phyloP scores from a whole-genome alignment of 2,329 filamentous ascomycete genomes.

The Ceratocystis cacaofunesta region DNA sequence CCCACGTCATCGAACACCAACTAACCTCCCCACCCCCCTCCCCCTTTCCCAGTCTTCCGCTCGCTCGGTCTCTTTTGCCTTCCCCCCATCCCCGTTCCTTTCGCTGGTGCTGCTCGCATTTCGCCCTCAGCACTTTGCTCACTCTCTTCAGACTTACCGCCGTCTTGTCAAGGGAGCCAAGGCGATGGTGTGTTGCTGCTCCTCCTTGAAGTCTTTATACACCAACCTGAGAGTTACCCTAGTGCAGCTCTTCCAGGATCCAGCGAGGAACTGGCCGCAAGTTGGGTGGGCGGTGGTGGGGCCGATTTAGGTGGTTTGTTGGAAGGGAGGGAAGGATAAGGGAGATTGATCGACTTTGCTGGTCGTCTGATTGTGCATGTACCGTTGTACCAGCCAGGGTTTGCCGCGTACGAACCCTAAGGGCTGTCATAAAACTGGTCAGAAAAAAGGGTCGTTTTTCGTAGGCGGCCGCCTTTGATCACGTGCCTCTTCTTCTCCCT shows the following conservation, averaged over 20 bases:
- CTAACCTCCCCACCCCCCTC: neutral
- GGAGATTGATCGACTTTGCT: neutral
- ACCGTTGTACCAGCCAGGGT: no score
- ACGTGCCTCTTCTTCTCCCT: neutral
- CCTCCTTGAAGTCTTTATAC: neutral
- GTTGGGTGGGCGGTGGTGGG: neutral
- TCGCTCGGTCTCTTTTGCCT: neutral
- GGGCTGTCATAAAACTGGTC: no score
- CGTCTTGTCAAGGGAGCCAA: neutral
- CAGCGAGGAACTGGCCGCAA: neutral
- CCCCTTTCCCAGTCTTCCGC: neutral
- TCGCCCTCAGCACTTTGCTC: neutral
- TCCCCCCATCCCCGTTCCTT: neutral
- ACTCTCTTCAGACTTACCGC: neutral
- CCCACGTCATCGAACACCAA: no score
- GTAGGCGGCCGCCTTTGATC: neutral
- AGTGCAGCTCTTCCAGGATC: slow-evolving; percentile 2
- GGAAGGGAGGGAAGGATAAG: neutral
- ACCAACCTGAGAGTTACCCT: slow-evolving; percentile 1
- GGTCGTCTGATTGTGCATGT: neutral
- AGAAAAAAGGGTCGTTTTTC: no score
- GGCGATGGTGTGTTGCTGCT: neutral
- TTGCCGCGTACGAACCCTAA: neutral
- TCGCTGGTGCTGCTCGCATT: neutral
- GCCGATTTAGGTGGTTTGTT: neutral